Evolutionary conservation across 495 filamentous ascomycete species (phyloP).

Genomic region (Lineolata rhizophorae): DNA sequence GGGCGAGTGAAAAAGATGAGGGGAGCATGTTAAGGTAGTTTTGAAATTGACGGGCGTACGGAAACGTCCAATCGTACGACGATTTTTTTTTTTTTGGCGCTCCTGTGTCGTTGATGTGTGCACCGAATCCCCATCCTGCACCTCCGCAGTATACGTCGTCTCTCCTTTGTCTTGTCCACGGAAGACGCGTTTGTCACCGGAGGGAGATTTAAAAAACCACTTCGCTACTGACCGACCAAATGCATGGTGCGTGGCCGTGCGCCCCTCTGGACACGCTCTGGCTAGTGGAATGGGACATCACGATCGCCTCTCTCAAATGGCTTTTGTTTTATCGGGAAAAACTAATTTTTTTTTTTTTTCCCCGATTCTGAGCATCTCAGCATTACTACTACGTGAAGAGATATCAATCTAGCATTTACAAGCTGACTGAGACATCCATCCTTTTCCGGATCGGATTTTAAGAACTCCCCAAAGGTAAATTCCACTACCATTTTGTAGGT

Average conservation of each 20-base stretch:
- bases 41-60: background rate
- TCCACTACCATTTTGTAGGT: too few relatives aligned
- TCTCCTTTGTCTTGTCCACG: constrained; percentile 9
- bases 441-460: too few relatives aligned
- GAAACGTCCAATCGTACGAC: background rate
- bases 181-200: constrained; percentile 7
- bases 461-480: too few relatives aligned
- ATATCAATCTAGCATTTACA: too few relatives aligned
- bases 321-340: too few relatives aligned
- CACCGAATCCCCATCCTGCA: background rate
- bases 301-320: too few relatives aligned
- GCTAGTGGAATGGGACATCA: background rate
- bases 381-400: too few relatives aligned
- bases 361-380: too few relatives aligned
- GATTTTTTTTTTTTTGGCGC: background rate
- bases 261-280: background rate
- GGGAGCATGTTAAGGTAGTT: background rate
- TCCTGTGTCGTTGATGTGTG: background rate
- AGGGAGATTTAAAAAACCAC: constrained; percentile 5
- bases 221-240: constrained; percentile 3
- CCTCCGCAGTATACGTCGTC: constrained; percentile 2
- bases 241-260: constrained; percentile 2
- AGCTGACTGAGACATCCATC: too few relatives aligned
- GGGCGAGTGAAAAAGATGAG: too few relatives aligned
- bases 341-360: too few relatives aligned